Evolutionary conservation across 768 basidiomycete genomes (phyloP).

Genomic region (Lactarius trivialis): DNA sequence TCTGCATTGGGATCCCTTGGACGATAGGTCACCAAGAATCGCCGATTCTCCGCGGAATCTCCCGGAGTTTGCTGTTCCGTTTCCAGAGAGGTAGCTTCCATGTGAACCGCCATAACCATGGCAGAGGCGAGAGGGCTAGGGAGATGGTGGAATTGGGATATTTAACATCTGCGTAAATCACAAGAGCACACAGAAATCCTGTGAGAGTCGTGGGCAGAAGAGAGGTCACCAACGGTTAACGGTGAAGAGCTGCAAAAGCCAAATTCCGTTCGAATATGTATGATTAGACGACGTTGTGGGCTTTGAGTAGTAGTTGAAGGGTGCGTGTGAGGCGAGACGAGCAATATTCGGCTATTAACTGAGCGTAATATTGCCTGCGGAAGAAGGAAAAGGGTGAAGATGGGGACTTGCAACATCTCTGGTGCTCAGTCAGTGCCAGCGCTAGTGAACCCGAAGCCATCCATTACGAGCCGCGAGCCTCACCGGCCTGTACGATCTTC

Average conservation of each 20-base stretch:
- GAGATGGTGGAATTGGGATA: slow-evolving; percentile 43
- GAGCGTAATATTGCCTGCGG: slow-evolving; percentile 2
- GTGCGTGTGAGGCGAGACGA: not conserved
- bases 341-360: slow-evolving; percentile 3
- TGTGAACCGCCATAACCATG: slow-evolving; percentile 42
- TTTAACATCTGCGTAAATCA: slow-evolving; percentile 19
- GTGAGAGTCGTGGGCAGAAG: not conserved
- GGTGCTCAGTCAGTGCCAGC: not conserved
- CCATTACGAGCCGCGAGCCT: no score
- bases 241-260: not conserved
- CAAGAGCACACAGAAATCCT: slow-evolving; percentile 13
- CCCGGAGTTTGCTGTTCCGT: slow-evolving; percentile 39
- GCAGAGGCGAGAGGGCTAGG: slow-evolving; percentile 39
- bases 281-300: not conserved
- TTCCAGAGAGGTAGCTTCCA: slow-evolving; percentile 31
- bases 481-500: no score
- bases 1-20: slow-evolving; percentile 27
- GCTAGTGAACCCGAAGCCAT: slow-evolving; percentile 12
- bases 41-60: slow-evolving; percentile 28
- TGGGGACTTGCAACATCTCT: not conserved
- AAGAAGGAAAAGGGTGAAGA: not conserved
- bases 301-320: no score
- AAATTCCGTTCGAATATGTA: not conserved
- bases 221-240: not conserved
- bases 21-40: slow-evolving; percentile 36